Conservation (phyloP, 148 eudicot genomes). For the Silene conica region DNA sequence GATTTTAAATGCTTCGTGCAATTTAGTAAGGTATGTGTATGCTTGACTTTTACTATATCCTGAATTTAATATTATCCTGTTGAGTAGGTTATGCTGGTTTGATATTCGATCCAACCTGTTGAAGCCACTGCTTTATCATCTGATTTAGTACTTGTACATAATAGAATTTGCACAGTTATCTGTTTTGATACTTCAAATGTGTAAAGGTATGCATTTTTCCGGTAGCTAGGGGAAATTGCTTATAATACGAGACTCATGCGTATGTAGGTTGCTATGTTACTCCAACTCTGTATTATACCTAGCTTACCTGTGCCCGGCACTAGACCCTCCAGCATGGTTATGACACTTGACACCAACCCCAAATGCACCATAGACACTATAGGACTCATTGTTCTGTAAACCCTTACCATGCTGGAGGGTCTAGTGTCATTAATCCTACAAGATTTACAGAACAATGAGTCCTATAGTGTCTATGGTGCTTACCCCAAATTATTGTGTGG, state of each 20-base stretch:
- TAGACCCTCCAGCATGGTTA: background rate
- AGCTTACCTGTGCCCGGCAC: background rate
- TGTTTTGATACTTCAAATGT: background rate
- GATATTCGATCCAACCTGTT: background rate
- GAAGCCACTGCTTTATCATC: background rate
- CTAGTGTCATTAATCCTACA: too few species aligned
- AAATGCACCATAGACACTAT: too few species aligned
- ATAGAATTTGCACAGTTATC: background rate
- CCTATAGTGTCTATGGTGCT: too few species aligned
- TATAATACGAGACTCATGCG: background rate
- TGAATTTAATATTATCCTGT: background rate
- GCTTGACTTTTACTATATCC: background rate
- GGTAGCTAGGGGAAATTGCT: too few species aligned
- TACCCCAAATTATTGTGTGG: too few species aligned
- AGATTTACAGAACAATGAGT: too few species aligned
- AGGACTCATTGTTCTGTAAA: too few species aligned
- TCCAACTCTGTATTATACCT: background rate
- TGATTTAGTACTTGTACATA: background rate
- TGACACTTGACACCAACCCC: background rate
- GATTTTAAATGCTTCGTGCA: constrained; percentile 80
- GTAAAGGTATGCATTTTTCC: background rate
- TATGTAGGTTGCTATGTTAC: background rate
- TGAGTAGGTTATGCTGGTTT: background rate
- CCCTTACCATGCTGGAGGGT: too few species aligned
- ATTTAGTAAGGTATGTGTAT: constrained; percentile 57